A percentile compares a stretch with the other conserved stretches of the same genome.
These are phyloP conservation scores for Alternaria sp. DNA, from an alignment of 2,329 filamentous ascomycete genomes.

Conservation along the genomic window DNA sequence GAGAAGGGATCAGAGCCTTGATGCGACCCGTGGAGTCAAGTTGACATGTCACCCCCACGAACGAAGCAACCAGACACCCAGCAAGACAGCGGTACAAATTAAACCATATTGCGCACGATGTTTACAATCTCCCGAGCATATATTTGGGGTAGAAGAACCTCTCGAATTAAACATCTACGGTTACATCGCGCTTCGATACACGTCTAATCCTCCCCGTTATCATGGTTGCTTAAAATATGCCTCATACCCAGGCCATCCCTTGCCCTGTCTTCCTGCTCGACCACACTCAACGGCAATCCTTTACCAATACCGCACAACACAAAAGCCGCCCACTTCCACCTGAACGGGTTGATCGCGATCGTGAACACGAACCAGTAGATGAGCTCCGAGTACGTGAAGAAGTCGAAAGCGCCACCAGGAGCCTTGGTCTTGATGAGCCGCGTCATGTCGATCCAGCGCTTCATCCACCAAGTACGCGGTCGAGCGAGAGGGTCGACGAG, in stretches of 20 bases:
- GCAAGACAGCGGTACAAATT: background rate
- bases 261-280: slow-evolving; percentile 69
- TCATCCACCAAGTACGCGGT: slow-evolving; percentile 76
- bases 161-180: background rate
- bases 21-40: background rate
- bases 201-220: background rate
- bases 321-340: slow-evolving; percentile 89
- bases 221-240: slow-evolving; percentile 11
- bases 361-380: slow-evolving; percentile 87
- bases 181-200: background rate
- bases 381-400: slow-evolving; percentile 86
- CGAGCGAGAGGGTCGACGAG: slow-evolving; percentile 78
- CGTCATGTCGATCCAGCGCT: slow-evolving; percentile 87
- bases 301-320: slow-evolving; percentile 79
- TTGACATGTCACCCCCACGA: background rate
- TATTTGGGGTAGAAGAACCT: background rate
- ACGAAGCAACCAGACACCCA: background rate
- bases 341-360: slow-evolving; percentile 79
- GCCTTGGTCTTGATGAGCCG: slow-evolving; percentile 71
- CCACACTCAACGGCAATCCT: slow-evolving; percentile 69
- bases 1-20: background rate
- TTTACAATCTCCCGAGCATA: background rate
- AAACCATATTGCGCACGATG: background rate
- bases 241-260: slow-evolving; percentile 60
- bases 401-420: slow-evolving; percentile 78